Conservation (phyloP, 1,139 yeast genomes). For the Debaryomyces sp. region DNA sequence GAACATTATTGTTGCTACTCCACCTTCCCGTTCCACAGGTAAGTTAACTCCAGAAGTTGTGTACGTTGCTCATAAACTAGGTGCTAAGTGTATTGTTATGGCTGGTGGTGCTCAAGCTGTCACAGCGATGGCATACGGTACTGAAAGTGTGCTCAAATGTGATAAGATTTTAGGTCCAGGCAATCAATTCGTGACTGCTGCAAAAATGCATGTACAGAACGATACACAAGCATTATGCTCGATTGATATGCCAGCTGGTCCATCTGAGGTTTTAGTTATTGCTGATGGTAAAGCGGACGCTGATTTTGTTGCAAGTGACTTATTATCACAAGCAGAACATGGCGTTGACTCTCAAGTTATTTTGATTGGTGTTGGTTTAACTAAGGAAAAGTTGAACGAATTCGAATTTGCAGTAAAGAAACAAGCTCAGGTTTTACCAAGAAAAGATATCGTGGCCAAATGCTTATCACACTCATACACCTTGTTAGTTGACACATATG, state of each 20-base stretch:
- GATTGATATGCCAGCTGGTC: slow-evolving; percentile 99
- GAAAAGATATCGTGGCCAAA: slow-evolving; percentile 90
- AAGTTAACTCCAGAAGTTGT: slow-evolving; percentile 95
- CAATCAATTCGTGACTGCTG: slow-evolving; percentile 98
- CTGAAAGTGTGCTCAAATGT: slow-evolving; percentile 87
- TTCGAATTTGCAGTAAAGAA: slow-evolving; percentile 79
- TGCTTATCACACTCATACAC: slow-evolving; percentile 91
- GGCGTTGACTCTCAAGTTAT: slow-evolving; percentile 98
- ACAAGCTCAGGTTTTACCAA: slow-evolving; percentile 87
- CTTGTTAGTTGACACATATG: slow-evolving; percentile 29
- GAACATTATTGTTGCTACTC: slow-evolving; percentile 94
- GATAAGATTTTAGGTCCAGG: slow-evolving; percentile 99
- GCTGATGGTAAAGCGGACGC: slow-evolving; percentile 89
- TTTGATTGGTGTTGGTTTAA: slow-evolving; percentile 77
- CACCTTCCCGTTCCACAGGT: slow-evolving; percentile 91
- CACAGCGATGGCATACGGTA: slow-evolving; percentile 98
- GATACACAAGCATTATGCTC: slow-evolving; percentile 94
- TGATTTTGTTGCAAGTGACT: slow-evolving; percentile 93
- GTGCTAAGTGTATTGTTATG: slow-evolving; percentile 84
- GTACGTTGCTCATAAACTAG: slow-evolving; percentile 93
- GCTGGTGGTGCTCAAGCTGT: slow-evolving; percentile 99
- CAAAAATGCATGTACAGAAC: slow-evolving; percentile 95
- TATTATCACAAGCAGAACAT: slow-evolving; percentile 97
- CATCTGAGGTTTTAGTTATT: slow-evolving; percentile 92
- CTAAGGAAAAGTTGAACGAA: slow-evolving; percentile 57